These are phyloP conservation scores for Penicillium sp. DNA, from an alignment of 2,329 filamentous ascomycete species.

Conservation along the genomic window DNA sequence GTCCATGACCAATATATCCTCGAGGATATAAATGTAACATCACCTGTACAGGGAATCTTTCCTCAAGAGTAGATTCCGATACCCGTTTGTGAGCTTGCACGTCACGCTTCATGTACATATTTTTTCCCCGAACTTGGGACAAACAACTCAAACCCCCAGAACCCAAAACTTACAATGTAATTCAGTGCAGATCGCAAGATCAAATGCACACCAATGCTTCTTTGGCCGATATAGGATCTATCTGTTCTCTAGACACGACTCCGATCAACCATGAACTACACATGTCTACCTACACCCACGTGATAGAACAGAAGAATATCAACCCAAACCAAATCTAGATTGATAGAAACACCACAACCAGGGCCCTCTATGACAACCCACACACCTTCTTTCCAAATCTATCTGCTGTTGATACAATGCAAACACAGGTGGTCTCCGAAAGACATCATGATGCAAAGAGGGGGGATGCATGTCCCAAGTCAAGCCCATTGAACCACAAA, in stretches of 20 bases:
- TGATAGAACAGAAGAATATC: neutral
- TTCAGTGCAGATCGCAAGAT: neutral
- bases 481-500: constrained; percentile 3
- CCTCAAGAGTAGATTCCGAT: neutral
- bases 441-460: constrained; percentile 12
- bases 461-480: neutral
- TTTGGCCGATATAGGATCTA: too few relatives aligned
- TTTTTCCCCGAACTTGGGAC: too few relatives aligned
- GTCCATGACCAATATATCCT: neutral
- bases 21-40: constrained; percentile 2
- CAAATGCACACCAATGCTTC: neutral
- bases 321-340: constrained; percentile 4
- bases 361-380: constrained; percentile 15
- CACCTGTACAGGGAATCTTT: constrained; percentile 3
- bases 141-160: neutral
- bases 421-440: constrained; percentile 10
- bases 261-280: neutral
- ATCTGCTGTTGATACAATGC: constrained; percentile 28
- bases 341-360: constrained; percentile 2
- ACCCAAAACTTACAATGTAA: neutral
- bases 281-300: neutral
- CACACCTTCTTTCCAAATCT: constrained; percentile 20
- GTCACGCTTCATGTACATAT: constrained; percentile 4
- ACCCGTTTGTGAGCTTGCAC: constrained; percentile 2
- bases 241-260: neutral